Percentiles rank a stretch among this genome's conserved stretches.
phyloP scores from a whole-genome alignment of 306 rosid genomes.

The Quercus aquifolioides region DNA sequence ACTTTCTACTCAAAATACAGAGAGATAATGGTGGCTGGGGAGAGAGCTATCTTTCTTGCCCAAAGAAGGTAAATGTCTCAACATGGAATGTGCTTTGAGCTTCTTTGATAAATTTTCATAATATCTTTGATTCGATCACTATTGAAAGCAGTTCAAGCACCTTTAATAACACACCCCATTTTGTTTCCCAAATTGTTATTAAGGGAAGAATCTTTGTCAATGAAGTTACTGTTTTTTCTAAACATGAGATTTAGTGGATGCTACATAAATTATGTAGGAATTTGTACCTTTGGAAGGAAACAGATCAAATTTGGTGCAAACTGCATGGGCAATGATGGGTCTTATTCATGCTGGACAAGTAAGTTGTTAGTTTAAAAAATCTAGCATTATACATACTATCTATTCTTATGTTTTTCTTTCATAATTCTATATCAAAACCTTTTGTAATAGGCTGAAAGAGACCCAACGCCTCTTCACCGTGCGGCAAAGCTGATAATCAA shows the following conservation, averaged over 20 bases:
- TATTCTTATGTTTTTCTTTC: not conserved
- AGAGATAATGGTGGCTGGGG: slow-evolving; percentile 73
- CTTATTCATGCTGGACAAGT: slow-evolving; percentile 59
- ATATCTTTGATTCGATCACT: not conserved
- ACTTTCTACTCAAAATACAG: slow-evolving; percentile 48
- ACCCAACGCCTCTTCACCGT: slow-evolving; percentile 51
- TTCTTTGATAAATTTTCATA: no score
- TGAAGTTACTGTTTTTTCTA: not conserved
- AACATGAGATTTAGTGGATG: no score
- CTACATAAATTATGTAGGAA: slow-evolving; percentile 13
- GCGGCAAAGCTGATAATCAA: slow-evolving; percentile 55
- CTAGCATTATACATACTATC: not conserved
- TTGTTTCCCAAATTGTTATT: not conserved
- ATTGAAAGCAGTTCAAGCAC: not conserved
- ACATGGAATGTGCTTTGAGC: no score
- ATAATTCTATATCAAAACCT: not conserved
- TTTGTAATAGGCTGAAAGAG: slow-evolving; percentile 44
- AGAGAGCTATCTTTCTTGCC: slow-evolving; percentile 61
- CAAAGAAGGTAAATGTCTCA: slow-evolving; percentile 28
- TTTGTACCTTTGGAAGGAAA: slow-evolving; percentile 49
- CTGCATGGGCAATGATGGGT: slow-evolving; percentile 73
- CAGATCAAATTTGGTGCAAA: slow-evolving; percentile 58
- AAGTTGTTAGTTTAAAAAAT: not conserved
- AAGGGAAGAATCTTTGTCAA: not conserved
- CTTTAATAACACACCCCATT: not conserved